Conservation (phyloP, 139 green algal species). For the Chlorella sp. region DNA sequence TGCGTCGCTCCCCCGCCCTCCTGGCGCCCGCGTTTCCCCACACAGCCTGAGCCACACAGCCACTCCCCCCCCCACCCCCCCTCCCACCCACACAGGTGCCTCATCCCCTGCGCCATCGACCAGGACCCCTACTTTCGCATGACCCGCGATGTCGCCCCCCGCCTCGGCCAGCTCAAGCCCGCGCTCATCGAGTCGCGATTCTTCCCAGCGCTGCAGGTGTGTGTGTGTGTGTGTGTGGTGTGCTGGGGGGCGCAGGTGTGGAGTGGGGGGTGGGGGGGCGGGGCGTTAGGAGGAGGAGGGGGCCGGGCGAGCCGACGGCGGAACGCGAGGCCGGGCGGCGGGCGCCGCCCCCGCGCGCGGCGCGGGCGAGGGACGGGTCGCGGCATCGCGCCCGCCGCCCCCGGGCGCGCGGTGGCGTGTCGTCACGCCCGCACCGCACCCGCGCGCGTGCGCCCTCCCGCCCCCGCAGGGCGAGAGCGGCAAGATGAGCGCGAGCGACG, state of each 20-base stretch:
- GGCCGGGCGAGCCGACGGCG: no score
- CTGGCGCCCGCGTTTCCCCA: not conserved
- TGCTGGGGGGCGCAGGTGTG: no score
- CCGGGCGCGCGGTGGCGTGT: no score
- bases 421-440: no score
- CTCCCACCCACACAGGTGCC: slow-evolving; percentile 55
- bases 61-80: not conserved
- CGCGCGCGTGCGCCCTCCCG: not conserved
- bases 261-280: no score
- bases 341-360: no score
- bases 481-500: slow-evolving; percentile 96
- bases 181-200: slow-evolving; percentile 81
- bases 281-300: no score
- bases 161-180: slow-evolving; percentile 89
- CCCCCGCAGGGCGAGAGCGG: slow-evolving; percentile 88
- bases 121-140: slow-evolving; percentile 95
- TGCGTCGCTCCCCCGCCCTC: not conserved
- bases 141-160: slow-evolving; percentile 90
- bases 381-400: no score
- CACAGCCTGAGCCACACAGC: not conserved
- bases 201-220: slow-evolving; percentile 77
- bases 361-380: no score
- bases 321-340: no score
- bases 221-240: not conserved
- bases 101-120: slow-evolving; percentile 99